Percentiles rank a stretch among this genome's conserved stretches.
Conservation (phyloP, 2,329 filamentous ascomycete genomes). For the Harringtonia aguacate region DNA sequence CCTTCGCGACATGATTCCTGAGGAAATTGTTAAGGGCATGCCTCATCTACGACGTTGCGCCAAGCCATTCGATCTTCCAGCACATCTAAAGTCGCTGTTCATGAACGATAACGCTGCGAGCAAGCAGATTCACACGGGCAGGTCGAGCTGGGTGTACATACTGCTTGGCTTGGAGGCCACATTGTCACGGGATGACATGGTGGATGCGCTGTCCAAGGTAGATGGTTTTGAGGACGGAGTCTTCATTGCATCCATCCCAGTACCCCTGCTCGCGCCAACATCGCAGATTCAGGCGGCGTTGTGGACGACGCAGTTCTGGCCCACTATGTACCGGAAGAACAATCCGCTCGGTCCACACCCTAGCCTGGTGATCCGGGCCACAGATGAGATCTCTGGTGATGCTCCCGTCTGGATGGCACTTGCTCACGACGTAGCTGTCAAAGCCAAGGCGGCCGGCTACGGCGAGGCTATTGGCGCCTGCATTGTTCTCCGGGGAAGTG, state of each 20-base stretch:
- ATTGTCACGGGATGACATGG: constrained; percentile 43
- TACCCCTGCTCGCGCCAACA: constrained; percentile 64
- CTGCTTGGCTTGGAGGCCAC: constrained; percentile 40
- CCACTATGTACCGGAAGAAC: constrained; percentile 75
- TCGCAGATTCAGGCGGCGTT: constrained; percentile 63
- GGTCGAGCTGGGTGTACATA: constrained; percentile 51
- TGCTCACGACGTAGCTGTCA: constrained; percentile 51
- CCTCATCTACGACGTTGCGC: constrained; percentile 68
- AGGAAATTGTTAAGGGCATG: constrained; percentile 52
- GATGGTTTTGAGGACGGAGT: constrained; percentile 39
- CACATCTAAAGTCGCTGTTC: constrained; percentile 50
- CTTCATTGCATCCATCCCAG: constrained; percentile 52
- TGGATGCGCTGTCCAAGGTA: constrained; percentile 32
- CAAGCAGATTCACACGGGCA: constrained; percentile 46
- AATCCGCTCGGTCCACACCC: constrained; percentile 81
- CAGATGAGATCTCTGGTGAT: constrained; percentile 55
- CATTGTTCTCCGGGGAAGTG: constrained; percentile 53
- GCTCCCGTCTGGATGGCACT: constrained; percentile 57
- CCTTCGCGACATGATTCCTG: constrained; percentile 44
- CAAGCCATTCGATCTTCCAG: constrained; percentile 57
- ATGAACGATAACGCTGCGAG: constrained; percentile 47
- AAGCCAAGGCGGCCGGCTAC: constrained; percentile 44
- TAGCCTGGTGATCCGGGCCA: constrained; percentile 58
- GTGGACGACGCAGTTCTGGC: constrained; percentile 74
- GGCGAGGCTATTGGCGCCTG: constrained; percentile 67